These are phyloP conservation scores for Phoma sp. DNA, from an alignment of 2,329 filamentous ascomycete species.

Conservation along the genomic window DNA sequence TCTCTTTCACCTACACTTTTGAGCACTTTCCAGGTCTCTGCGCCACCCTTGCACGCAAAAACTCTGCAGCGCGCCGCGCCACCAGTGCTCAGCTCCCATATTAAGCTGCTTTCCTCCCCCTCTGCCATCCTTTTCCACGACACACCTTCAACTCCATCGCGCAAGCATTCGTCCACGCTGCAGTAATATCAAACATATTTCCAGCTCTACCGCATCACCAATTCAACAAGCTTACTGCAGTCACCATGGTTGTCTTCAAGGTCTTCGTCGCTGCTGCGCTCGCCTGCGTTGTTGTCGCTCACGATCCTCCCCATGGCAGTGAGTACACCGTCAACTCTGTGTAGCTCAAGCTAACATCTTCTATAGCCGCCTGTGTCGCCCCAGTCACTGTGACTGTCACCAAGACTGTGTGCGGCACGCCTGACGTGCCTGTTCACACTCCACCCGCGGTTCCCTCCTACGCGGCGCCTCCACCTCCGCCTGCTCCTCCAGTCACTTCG, in stretches of 20 bases:
- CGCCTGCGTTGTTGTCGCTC: conserved; percentile 27
- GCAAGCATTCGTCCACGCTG: conserved; percentile 26
- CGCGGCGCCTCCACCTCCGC: conserved; percentile 9
- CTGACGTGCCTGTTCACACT: conserved; percentile 16
- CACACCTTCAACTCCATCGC: conserved; percentile 22
- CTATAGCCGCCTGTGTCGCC: conserved; percentile 23
- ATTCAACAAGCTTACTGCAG: conserved; percentile 20
- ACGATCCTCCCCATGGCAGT: conserved; percentile 20
- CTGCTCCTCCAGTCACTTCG: conserved; percentile 18
- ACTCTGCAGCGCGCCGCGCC: conserved; percentile 18
- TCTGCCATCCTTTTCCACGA: conserved; percentile 17
- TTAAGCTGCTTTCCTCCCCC: conserved; percentile 20
- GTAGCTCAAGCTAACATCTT: conserved; percentile 17
- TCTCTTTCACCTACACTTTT: conserved; percentile 25
- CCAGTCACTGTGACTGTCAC: conserved; percentile 38
- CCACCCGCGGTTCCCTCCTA: conserved; percentile 20
- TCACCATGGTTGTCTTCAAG: conserved; percentile 40
- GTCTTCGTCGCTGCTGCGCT: conserved; percentile 30
- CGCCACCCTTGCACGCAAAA: conserved; percentile 11
- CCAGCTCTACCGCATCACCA: conserved; percentile 31
- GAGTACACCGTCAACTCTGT: conserved; percentile 11
- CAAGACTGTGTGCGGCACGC: conserved; percentile 32
- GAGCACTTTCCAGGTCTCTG: conserved; percentile 12
- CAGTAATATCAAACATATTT: conserved; percentile 27
- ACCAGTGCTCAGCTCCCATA: conserved; percentile 20